Evolutionary conservation across 305 asterid genomes (phyloP).

Genomic region (Fraxinus ornus): DNA sequence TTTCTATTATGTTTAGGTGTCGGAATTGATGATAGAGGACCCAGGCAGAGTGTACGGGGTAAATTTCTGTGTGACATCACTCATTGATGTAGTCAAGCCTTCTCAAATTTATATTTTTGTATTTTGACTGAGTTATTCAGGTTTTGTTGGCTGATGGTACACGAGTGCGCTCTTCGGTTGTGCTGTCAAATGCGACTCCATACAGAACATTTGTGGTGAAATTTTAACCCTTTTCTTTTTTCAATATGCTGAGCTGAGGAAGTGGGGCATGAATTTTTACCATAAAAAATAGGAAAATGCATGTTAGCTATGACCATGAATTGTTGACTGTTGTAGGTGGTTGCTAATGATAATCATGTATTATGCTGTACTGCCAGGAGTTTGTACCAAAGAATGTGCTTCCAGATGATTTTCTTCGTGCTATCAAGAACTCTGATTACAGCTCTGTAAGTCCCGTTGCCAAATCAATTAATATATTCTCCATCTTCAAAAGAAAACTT

Average conservation of each 20-base stretch:
- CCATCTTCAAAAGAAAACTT: not conserved
- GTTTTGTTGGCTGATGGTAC: conserved; percentile 84
- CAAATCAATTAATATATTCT: conserved; percentile 2
- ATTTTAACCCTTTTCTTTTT: conserved; percentile 18
- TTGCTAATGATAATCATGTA: conserved; percentile 10
- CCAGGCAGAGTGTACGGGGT: conserved; percentile 79
- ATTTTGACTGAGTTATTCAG: conserved; percentile 41
- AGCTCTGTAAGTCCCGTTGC: conserved; percentile 69
- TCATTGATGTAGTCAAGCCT: conserved; percentile 20
- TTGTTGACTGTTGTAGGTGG: conserved; percentile 1
- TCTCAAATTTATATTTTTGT: conserved; percentile 23
- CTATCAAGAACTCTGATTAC: conserved; percentile 73
- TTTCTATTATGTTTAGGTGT: conserved; percentile 48
- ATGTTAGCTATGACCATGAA: not conserved
- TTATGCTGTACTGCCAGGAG: conserved; percentile 54
- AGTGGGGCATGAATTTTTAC: not conserved
- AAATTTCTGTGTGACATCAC: conserved; percentile 28
- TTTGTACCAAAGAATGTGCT: conserved; percentile 68
- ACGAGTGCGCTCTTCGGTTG: conserved; percentile 66
- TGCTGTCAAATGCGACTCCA: conserved; percentile 96
- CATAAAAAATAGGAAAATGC: not conserved
- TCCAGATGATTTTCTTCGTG: conserved; percentile 64
- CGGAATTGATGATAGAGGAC: conserved; percentile 55
- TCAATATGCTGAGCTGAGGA: conserved; percentile 4
- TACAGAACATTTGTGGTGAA: conserved; percentile 84